Evolutionary conservation across 371 early-diverging fungal species (phyloP), one percentile per base, ranked within the genome.

Genomic region (Nematocida major): DNA sequence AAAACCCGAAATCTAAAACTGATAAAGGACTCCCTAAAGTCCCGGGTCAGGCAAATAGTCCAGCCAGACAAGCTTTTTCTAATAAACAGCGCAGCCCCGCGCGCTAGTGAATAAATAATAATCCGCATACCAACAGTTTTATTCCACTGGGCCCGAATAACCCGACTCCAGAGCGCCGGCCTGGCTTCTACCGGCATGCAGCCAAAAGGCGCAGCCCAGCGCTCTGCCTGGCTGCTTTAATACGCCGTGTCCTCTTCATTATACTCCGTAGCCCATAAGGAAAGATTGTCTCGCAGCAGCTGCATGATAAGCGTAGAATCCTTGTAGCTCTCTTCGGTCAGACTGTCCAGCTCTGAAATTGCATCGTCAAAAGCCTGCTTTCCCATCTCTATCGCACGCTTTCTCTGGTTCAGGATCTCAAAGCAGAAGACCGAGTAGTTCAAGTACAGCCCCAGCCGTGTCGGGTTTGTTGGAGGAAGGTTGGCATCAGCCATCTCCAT

Each of bases 351-450:
- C 86, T 95, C 96, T 66, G 96, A 93, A 86, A 98, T 97, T 81
- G 99, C 99, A 80, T 95, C 95, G 87, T 96, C 96, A 84, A 97
- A 98, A 5, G 99, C 96, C 83, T 91, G 90, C 87, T 94, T 95
- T 85, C 97, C 97, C 67, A 98, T 87, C 81, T 92, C 92, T 87
- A 96, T 95, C 34, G 99, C 99, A 82, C 91, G 90, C 85, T 94
- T 95, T 66, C 94, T 92, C 39, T 94, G 91, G 88, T 95, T 96
- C 82, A 94, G 88, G 83, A 98, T 97, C 88, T 98, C 99, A 86
- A 95, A 97, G 90, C 94, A 94, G 88, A 97, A 97, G 45, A 98
- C 99, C n/a, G 97, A 96, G 88, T 94, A 97, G 91, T 98, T 98
- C 81, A 98, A 88, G 68, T 95, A 94, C 70, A 98, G 89, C 62